Percentiles rank a stretch among this genome's conserved stretches.
These are phyloP conservation scores for Epichloe sibirici DNA, from an alignment of 2,329 filamentous ascomycete species.

Conservation along the genomic window DNA sequence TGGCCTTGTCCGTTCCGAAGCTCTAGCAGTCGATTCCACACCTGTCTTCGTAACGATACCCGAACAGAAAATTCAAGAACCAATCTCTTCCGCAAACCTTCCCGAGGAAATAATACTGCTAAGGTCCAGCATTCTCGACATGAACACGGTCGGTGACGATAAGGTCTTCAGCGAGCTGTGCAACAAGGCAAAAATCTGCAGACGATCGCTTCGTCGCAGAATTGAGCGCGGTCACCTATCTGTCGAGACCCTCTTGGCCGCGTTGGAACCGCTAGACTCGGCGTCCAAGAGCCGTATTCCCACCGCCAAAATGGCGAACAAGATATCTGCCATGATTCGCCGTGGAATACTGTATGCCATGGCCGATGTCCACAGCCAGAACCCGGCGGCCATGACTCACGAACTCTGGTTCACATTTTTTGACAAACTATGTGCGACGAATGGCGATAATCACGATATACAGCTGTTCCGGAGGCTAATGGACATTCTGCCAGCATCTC, in stretches of 20 bases:
- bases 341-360: conserved; percentile 10
- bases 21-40: background rate
- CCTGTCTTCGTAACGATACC: background rate
- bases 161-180: conserved; percentile 5
- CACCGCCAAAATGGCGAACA: conserved; percentile 6
- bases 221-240: conserved; percentile 8
- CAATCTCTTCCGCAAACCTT: background rate
- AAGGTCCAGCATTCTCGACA: conserved; percentile 5
- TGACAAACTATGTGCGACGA: conserved; percentile 5
- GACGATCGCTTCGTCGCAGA: conserved; percentile 7
- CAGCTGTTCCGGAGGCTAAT: conserved; percentile 10
- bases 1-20: conserved; percentile 3
- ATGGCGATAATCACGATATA: conserved; percentile 8
- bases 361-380: conserved; percentile 3
- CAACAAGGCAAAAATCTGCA: conserved; percentile 2
- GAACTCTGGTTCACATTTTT: conserved; percentile 11
- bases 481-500: conserved; percentile 8
- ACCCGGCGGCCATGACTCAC: conserved; percentile 1
- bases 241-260: conserved; percentile 5
- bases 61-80: background rate
- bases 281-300: conserved; percentile 7
- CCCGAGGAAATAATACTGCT: conserved; percentile 9
- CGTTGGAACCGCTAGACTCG: conserved; percentile 12
- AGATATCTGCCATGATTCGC: conserved; percentile 11
- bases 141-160: conserved; percentile 2